Evolutionary conservation across 2,329 filamentous ascomycete genomes (phyloP), one percentile per base, ranked within the genome.

Genomic region (Shiraia sp.): DNA sequence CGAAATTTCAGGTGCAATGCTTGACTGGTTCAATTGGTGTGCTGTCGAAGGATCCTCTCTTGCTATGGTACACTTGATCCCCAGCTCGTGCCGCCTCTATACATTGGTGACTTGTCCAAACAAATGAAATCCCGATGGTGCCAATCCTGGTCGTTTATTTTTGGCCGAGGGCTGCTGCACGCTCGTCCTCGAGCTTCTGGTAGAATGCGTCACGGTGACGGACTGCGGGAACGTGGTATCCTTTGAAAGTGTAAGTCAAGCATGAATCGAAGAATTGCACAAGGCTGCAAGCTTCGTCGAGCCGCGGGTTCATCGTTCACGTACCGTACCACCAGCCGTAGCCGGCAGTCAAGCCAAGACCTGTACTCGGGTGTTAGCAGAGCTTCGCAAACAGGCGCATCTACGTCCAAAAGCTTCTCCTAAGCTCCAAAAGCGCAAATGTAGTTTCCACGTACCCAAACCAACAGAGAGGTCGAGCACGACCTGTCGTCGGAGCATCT

Each of bases 271-370:
- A 22, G 4, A 22, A 22, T 8, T 22, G 19, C 19, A 22, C 4
- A 22, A 22, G 19, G 19, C 19, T 22, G 22, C 35, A 9, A 13
- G 25, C 7, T 22, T 31, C 8, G 19, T 22, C 19, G 19, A 22
- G 19, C 8, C 9, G 32, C 15, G 13, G 36, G 30, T 16, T 33
- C 16, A 30, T 30, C 34, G 24, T 45, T 60, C 63, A 77, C 74
- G 51, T 76, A 76, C 73, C 82, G 74, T 86, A 86, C 83, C 82
- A 86, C 75, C 78, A 86, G 65, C 79, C 76, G 71, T 85, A 86
- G 57, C 81, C 83, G 68, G 76, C 75, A 55, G 80, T 74, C 54
- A 78, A 76, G 61, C 82, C 81, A 66, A 85, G 79, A 70, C 81
- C 81, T 84, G 53, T 33, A 29, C 33, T 32, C 39, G 44, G 44